Evolutionary conservation across 208 protist species (phyloP), one percentile per base, ranked within the genome.

Genomic region (Leishmania amazonensis): DNA sequence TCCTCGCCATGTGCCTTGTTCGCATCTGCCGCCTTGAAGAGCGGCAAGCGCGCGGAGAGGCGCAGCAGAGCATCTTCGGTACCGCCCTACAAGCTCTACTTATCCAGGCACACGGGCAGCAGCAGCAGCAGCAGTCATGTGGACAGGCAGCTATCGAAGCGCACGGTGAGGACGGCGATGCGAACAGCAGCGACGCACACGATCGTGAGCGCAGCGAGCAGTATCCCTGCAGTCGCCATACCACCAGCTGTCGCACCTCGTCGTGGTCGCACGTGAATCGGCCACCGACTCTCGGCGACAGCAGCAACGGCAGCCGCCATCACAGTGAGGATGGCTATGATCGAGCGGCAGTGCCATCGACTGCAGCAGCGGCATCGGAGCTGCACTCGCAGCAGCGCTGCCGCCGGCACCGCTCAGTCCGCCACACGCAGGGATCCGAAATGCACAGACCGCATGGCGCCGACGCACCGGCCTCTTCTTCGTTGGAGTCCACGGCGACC

Each of bases 311-410:
- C 62, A 21, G 11, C 62, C 2, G 17, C 64, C 11, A 28, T 40
- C 19, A 49, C 40, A 28, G 68, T 17, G 40, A 73, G 40, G 21
- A 73, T 31, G 28, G 28, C 9, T 24, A 49, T 42, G 35, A 49
- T 51, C 13, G 28, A 31, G 71, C 70, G 13, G 6, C 70, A 54
- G 67, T 38, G 31, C 31, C 67, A 42, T 35, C 15, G 67, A 49
- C 67, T 19, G 15, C 24, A n/a, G 13, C 71, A 21, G 24, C 47
- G 0, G 47, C 45, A 35, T 57, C 45, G 11, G 45, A 57, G 70
- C 19, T 15, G 42, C 70, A 53, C 45, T 75, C 70, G 42, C 45
- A 75, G 70, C 70, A 75, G 70, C 70, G 70, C 42, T n/a, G 45
- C 35, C 70, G 70, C 70, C 45, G 28, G 24, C 24, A 38, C 38